Evolutionary conservation across 2,329 filamentous ascomycete species (phyloP).

Genomic region (Fusarium falciforme): DNA sequence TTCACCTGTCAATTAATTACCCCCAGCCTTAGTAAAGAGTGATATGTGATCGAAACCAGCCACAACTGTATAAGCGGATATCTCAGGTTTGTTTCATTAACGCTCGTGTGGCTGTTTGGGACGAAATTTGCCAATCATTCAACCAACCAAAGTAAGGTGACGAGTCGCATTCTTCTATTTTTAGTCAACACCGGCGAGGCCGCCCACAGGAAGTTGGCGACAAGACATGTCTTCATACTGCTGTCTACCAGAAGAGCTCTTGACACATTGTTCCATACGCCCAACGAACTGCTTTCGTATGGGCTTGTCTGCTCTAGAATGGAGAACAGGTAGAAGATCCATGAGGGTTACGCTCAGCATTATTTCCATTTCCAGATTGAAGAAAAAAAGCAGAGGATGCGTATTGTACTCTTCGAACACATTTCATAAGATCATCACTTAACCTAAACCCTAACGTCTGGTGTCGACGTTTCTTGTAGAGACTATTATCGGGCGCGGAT

Average conservation of each 20-base stretch:
- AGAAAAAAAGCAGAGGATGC: not conserved
- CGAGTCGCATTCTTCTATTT: not conserved
- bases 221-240: not conserved
- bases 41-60: not conserved
- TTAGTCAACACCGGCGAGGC: not conserved
- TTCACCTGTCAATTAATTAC: not conserved
- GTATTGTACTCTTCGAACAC: not conserved
- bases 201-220: not conserved
- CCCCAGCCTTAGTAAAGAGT: not conserved
- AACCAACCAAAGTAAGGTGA: not conserved
- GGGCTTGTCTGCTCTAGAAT: no score
- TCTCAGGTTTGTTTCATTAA: not conserved
- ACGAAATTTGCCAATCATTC: not conserved
- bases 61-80: not conserved
- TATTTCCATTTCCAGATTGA: no score
- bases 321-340: no score
- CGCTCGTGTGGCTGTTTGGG: not conserved
- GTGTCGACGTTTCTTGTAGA: not conserved
- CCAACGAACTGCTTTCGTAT: no score
- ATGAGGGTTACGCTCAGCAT: no score
- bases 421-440: not conserved
- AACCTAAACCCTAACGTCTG: not conserved
- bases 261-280: not conserved
- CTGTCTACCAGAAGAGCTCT: not conserved
- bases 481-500: not conserved